Percentiles rank a stretch among this genome's conserved stretches.
Evolutionary conservation across 352 stramenopile species (phyloP).

Genomic region (Phytopythium sindhum): DNA sequence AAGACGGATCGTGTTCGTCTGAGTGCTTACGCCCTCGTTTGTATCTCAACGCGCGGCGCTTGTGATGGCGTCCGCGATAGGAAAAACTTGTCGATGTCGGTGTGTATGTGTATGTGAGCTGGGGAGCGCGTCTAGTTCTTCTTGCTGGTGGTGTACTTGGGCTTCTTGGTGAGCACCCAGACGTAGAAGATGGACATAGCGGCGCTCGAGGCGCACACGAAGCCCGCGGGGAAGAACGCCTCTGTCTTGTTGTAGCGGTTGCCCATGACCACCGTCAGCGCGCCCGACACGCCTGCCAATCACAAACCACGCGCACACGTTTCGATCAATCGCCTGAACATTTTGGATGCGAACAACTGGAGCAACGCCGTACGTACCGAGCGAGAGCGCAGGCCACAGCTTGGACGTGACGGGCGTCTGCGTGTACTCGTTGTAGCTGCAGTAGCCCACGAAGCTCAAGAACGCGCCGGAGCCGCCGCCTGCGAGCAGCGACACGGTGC

Average conservation of each 20-base stretch:
- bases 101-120: background rate
- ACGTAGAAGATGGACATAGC: constrained; percentile 84
- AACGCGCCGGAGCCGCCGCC: constrained; percentile 65
- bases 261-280: constrained; percentile 73
- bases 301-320: too few relatives aligned
- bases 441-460: constrained; percentile 78
- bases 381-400: constrained; percentile 67
- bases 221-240: constrained; percentile 68
- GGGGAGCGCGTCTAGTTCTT: constrained; percentile 38
- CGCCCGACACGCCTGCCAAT: constrained; percentile 43
- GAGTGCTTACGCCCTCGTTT: background rate
- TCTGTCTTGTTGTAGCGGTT: constrained; percentile 73
- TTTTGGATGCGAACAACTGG: background rate
- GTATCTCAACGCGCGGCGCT: background rate
- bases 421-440: constrained; percentile 83
- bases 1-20: background rate
- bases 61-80: background rate
- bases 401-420: constrained; percentile 78
- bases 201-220: constrained; percentile 56
- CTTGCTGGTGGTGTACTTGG: constrained; percentile 54
- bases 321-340: background rate
- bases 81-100: too few relatives aligned
- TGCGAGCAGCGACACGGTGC: constrained; percentile 56
- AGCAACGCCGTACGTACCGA: constrained; percentile 19
- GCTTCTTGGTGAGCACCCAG: constrained; percentile 69